Base-by-base conservation (phyloP, 306 rosid genomes). In the Ormosia emarginata region DNA sequence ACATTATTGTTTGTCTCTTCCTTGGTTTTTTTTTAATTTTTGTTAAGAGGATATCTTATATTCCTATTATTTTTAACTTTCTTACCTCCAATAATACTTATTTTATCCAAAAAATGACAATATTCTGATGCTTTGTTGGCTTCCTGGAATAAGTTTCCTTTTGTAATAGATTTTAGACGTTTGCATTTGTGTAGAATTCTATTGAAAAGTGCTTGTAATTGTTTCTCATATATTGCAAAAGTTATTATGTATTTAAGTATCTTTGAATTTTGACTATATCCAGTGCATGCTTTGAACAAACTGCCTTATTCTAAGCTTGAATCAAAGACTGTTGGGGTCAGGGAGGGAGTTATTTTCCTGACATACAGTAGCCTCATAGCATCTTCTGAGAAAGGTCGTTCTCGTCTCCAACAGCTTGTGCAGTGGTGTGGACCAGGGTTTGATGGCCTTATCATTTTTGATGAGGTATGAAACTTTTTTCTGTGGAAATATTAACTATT, bases 211-310 rank as follows among this genome's bases (percentile, higher is more conserved):
- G 39, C 58, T 37, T 14, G 52, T 68, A 71, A 9, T 58, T 75
- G 32, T 76, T 43, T 64, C 17, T 56, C 71, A 77, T 67, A 64
- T 71, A 39, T 65, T 58, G 59, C 57, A 37, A 29, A 52, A 75
- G 12, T 71, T 56, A 17, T 46, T 37, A 50, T 74, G 70, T 50
- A 61, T 83, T 84, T 71, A 77, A 73, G 73, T 36, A 44, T 80
- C 33, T 55, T 58, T 66, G 52, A 47, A 67, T 59, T 71, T 24
- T 61, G 36, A 58, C 77, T 52, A 53, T 78, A 75, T 87, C 86
- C 98, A 95, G 99, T 95, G 84, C 98, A 93, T 85, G 91, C 99
- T 79, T 93, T 95, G 93, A 95, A 95, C 93, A 95, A 95, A 88
- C 96, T 89, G 69, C 99, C 99, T 61, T 95, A 95, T 89, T 91